These are phyloP conservation scores for Lyophyllum shimeji DNA, from an alignment of 768 basidiomycete species.

Conservation along the genomic window DNA sequence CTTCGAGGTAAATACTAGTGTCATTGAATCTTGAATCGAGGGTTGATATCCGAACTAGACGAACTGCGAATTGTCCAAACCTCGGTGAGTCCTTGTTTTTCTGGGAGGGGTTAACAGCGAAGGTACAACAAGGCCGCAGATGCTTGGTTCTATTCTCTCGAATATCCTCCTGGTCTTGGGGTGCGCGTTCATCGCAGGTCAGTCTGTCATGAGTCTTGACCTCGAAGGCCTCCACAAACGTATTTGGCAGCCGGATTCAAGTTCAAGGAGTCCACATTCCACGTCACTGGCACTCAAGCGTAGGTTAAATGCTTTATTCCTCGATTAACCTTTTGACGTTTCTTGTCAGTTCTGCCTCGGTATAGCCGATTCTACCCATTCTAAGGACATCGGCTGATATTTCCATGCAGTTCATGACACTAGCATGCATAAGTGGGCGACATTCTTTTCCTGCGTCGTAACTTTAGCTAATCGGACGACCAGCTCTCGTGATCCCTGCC, in stretches of 20 bases:
- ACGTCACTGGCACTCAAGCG: slow-evolving; percentile 86
- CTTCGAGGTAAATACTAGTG: slow-evolving; percentile 52
- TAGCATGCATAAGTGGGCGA: slow-evolving; percentile 78
- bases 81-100: slow-evolving; percentile 51
- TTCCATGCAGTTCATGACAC: slow-evolving; percentile 66
- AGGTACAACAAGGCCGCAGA: slow-evolving; percentile 36
- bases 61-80: slow-evolving; percentile 91
- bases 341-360: slow-evolving; percentile 44
- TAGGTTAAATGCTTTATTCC: no score
- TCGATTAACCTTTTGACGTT: no score
- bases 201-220: slow-evolving; percentile 13
- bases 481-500: slow-evolving; percentile 86
- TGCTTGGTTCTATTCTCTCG: slow-evolving; percentile 89
- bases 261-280: slow-evolving; percentile 69
- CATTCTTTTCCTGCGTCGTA: not conserved
- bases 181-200: slow-evolving; percentile 85
- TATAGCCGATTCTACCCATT: slow-evolving; percentile 20
- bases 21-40: not conserved
- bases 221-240: not conserved
- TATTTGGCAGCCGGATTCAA: slow-evolving; percentile 58
- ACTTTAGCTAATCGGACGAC: slow-evolving; percentile 5
- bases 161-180: slow-evolving; percentile 90
- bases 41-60: slow-evolving; percentile 36
- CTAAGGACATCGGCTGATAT: slow-evolving; percentile 4
- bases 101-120: not conserved